Conservation (phyloP, 1,284 basidiomycete species). For the Puccinia novopanici region DNA sequence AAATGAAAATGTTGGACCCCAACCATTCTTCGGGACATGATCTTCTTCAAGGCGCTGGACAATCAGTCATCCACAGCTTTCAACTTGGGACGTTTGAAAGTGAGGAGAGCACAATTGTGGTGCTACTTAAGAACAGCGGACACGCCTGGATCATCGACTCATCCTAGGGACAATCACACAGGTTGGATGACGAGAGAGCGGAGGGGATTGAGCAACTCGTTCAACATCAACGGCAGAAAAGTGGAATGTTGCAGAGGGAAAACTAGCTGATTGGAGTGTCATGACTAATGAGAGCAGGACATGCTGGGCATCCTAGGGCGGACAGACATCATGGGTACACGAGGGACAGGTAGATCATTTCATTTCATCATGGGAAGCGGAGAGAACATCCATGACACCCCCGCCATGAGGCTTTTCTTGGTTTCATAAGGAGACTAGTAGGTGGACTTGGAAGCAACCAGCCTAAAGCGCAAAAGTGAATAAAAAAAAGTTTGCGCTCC, state of each 20-base stretch:
- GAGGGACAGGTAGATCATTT: not conserved
- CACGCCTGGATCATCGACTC: not conserved
- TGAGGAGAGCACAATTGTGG: too few relatives aligned
- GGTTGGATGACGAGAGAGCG: not conserved
- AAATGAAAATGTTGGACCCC: too few relatives aligned
- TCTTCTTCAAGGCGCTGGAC: too few relatives aligned
- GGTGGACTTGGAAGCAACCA: constrained; percentile 22
- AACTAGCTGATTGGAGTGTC: too few relatives aligned
- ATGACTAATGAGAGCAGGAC: too few relatives aligned
- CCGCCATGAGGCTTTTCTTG: not conserved
- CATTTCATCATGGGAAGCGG: not conserved
- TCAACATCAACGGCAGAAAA: too few relatives aligned
- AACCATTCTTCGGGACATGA: too few relatives aligned
- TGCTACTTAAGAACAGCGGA: too few relatives aligned
- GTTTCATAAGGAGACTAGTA: constrained; percentile 13
- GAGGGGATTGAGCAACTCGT: too few relatives aligned
- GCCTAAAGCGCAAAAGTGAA: not conserved
- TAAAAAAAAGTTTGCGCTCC: not conserved
- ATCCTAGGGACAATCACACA: not conserved
- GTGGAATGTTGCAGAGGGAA: too few relatives aligned
- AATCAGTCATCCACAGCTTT: too few relatives aligned
- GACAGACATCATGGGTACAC: not conserved
- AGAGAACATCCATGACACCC: not conserved
- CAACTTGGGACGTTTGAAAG: too few relatives aligned
- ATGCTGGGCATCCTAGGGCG: not conserved